A percentile compares a stretch with the other conserved stretches of the same genome.
Evolutionary conservation across 768 basidiomycete species (phyloP).

Genomic region (Leccinum ochraceum): DNA sequence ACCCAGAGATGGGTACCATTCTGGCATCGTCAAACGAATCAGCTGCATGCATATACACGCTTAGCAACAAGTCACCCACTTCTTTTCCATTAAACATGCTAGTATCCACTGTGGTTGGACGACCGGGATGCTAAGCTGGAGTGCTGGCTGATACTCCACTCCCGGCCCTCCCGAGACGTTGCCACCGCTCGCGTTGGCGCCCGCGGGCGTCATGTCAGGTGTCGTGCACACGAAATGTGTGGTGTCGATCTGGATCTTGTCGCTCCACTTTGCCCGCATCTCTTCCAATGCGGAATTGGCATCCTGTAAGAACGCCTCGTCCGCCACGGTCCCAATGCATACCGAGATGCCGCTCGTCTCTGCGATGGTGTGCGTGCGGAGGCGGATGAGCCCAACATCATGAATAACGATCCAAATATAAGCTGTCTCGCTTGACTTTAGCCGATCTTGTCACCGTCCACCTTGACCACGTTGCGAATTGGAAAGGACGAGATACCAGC

Average conservation of each 20-base stretch:
- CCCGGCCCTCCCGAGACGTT: constrained; percentile 56
- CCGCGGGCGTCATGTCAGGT: constrained; percentile 65
- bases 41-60: background rate
- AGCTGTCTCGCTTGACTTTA: constrained; percentile 13
- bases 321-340: constrained; percentile 35
- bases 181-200: constrained; percentile 57
- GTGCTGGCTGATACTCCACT: constrained; percentile 91
- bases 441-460: constrained; percentile 66
- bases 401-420: background rate
- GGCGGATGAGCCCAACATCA: background rate
- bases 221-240: constrained; percentile 98
- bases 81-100: constrained; percentile 83
- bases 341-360: no score
- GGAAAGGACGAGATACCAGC: constrained; percentile 81
- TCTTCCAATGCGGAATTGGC: constrained; percentile 77
- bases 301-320: constrained; percentile 72
- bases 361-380: no score
- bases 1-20: constrained; percentile 84
- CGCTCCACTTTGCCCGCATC: constrained; percentile 90
- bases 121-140: constrained; percentile 91
- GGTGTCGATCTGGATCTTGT: constrained; percentile 95
- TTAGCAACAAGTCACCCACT: constrained; percentile 47
- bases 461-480: constrained; percentile 63
- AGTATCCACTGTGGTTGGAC: constrained; percentile 95
- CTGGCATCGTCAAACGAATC: constrained; percentile 37